Percentiles rank a stretch among this genome's conserved stretches.
phyloP scores from a whole-genome alignment of 306 rosid genomes.

The Dalbergia cochinchinensis region DNA sequence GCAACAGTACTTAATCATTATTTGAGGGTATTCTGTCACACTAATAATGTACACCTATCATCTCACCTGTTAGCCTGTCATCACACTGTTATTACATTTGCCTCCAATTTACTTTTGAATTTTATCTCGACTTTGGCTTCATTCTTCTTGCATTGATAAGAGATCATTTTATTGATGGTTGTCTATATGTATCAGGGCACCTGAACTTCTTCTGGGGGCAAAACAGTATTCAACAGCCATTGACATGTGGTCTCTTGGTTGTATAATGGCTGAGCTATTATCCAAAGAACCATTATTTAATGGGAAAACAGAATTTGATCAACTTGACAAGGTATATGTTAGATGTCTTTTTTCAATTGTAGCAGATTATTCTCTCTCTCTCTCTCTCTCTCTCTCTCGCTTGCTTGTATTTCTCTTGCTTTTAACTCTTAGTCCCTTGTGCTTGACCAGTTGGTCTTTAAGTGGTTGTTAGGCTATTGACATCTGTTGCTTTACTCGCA shows the following conservation, averaged over 20 bases:
- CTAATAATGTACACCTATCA: neutral
- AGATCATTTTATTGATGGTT: constrained; percentile 44
- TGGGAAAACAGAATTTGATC: constrained; percentile 95
- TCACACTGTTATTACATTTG: neutral
- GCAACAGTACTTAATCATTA: neutral
- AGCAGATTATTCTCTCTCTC: neutral
- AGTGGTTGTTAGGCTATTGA: constrained; percentile 16
- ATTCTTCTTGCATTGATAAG: constrained; percentile 29
- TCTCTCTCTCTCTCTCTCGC: neutral
- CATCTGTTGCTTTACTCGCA: constrained; percentile 44
- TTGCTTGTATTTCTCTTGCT: neutral
- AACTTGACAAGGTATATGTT: constrained; percentile 86
- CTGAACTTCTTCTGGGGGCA: constrained; percentile 91
- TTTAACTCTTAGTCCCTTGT: constrained; percentile 2
- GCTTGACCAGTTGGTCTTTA: constrained; percentile 1
- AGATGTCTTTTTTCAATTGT: constrained; percentile 21
- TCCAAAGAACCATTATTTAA: constrained; percentile 94
- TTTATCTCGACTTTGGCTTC: constrained; percentile 19
- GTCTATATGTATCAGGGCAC: constrained; percentile 75
- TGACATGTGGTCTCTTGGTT: constrained; percentile 99
- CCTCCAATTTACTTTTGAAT: neutral
- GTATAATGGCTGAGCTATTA: constrained; percentile 97
- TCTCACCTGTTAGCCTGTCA: constrained; percentile 17
- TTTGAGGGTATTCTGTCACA: constrained; percentile 33
- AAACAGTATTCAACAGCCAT: constrained; percentile 93